A percentile compares a stretch with the other conserved stretches of the same genome.
Conservation (phyloP, 1,139 yeast species). For the Meyerozyma carpophila region DNA sequence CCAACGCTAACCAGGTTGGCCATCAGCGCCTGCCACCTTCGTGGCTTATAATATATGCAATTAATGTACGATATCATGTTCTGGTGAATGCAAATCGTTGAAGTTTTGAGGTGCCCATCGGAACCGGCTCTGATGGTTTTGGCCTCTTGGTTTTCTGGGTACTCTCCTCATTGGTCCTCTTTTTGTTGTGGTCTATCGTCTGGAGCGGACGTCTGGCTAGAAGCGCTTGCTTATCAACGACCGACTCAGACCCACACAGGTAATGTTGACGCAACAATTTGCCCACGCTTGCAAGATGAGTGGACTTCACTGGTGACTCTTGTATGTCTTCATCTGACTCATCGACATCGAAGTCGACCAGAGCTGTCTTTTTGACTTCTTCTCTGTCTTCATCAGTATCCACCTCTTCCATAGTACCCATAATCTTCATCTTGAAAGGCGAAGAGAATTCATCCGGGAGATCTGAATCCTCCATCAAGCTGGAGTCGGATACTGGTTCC, state of each 20-base stretch:
- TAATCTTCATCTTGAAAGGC: conserved; percentile 11
- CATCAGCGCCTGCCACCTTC: conserved; percentile 33
- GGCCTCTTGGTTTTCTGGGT: neutral
- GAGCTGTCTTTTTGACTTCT: neutral
- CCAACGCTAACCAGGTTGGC: conserved; percentile 28
- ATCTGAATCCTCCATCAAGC: conserved; percentile 31
- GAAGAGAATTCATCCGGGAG: conserved; percentile 31
- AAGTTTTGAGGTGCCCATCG: conserved; percentile 4
- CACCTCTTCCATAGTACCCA: neutral
- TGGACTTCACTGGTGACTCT: conserved; percentile 35
- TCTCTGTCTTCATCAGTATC: conserved; percentile 3
- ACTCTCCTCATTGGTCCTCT: neutral
- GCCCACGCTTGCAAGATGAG: neutral
- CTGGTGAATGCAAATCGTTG: conserved; percentile 18
- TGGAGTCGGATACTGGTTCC: conserved; percentile 12
- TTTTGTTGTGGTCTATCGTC: neutral
- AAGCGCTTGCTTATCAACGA: neutral
- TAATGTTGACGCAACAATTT: neutral
- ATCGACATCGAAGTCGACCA: conserved; percentile 14
- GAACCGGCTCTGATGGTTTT: neutral
- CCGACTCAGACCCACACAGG: neutral
- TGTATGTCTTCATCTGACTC: conserved; percentile 38
- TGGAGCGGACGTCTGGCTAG: neutral
- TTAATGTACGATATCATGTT: conserved; percentile 3
- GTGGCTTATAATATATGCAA: conserved; percentile 22